Base-by-base conservation (phyloP, 768 basidiomycete species). In the Lactarius vividus region DNA sequence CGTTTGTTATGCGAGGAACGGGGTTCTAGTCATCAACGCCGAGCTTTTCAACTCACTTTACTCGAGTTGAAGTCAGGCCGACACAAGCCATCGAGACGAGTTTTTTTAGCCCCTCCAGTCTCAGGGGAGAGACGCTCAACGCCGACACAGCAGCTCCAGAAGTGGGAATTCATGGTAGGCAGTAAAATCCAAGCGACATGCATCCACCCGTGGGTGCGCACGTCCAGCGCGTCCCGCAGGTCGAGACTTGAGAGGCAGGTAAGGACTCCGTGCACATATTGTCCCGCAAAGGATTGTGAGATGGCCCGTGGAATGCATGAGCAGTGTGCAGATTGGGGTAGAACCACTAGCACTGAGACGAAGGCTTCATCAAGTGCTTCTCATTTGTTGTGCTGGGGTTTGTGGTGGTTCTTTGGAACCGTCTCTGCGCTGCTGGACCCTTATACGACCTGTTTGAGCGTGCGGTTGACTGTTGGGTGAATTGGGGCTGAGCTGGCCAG, bases 1-100 rank as follows among this genome's bases (percentile, higher is more conserved):
- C 0, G 89, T 92, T 8, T 89, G 92, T 71, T 92, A 90, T 74
- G 85, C 88, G 0, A 92, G 91, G 75, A 86, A 87, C 66, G 89
- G 89, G 10, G 83, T 83, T 42, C 82, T 84, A 3, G 87, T 90
- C 35, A 78, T 87, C 35, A 77, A 78, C 16, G 28, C 40, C 18
- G 63, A 70, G 44, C 20, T 89, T 33, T 89, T 89, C 9, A 74
- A 76, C 13, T 73, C 79, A 0, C 11, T 11, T 4, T 37, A 37
- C 88, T 89, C 54, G 79, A 80, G 23, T 84, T 81, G 73, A 91
- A 88, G 70, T 91, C 91, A 0, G 91, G 92, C 73, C 92, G 91
- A 90, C 84, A 88, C 67, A 81, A 80, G 66, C 69, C 74, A 52
- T 28, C 8, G 53, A 77, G 76, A 7, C 83, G 83, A 13, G 2